Evolutionary conservation across 2,329 filamentous ascomycete species (phyloP).

Genomic region (Diaporthe sp.): DNA sequence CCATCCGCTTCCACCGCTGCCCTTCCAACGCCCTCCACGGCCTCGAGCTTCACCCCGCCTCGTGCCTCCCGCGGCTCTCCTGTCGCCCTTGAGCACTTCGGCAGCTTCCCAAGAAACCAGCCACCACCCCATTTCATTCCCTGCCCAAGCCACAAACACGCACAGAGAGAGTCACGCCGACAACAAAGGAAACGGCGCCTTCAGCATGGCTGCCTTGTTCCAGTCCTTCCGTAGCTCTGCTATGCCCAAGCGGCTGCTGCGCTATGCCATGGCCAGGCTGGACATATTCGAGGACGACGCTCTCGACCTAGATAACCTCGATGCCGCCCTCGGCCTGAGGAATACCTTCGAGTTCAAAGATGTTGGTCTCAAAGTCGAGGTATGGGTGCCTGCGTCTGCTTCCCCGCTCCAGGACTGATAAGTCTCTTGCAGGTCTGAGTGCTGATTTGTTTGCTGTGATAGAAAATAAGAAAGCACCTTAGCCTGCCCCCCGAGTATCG

Average conservation of each 20-base stretch:
- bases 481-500: conserved; percentile 78
- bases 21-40: conserved; percentile 27
- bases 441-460: conserved; percentile 25
- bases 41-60: conserved; percentile 15
- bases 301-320: conserved; percentile 86
- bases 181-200: conserved; percentile 21
- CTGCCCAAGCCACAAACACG: background rate
- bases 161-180: background rate
- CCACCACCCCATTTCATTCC: background rate
- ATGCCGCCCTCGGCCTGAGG: conserved; percentile 83
- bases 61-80: background rate
- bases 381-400: conserved; percentile 50
- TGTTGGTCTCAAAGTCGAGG: conserved; percentile 83
- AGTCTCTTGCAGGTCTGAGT: background rate
- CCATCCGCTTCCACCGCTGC: conserved; percentile 26
- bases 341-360: conserved; percentile 88
- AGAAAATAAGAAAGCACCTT: conserved; percentile 84
- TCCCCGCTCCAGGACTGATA: background rate
- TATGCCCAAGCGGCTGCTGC: conserved; percentile 89
- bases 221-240: conserved; percentile 73
- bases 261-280: conserved; percentile 84
- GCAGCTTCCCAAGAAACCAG: background rate
- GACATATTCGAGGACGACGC: conserved; percentile 90
- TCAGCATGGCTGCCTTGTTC: conserved; percentile 77
- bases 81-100: conserved; percentile 17